These are phyloP conservation scores for Pleurotus giganteus DNA, from an alignment of 768 basidiomycete genomes.

Conservation along the genomic window DNA sequence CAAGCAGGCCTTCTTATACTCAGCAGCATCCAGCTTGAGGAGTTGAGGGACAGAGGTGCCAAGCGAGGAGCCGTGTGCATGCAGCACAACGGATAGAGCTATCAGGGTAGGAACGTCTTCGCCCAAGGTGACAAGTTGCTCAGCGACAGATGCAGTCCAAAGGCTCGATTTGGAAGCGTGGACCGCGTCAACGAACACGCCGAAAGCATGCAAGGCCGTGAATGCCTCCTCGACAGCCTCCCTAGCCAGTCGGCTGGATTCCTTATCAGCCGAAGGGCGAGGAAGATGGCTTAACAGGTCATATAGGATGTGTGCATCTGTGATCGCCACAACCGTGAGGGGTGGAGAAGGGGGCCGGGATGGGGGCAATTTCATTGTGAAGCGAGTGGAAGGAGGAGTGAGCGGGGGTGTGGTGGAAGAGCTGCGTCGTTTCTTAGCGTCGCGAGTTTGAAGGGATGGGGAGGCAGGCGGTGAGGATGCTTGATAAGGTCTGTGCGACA, in stretches of 20 bases:
- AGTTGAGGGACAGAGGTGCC: conserved; percentile 46
- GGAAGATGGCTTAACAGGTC: conserved; percentile 62
- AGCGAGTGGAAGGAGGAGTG: conserved; percentile 56
- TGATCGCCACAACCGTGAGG: conserved; percentile 39
- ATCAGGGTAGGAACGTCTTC: conserved; percentile 72
- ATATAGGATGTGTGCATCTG: conserved; percentile 62
- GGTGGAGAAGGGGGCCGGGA: conserved; percentile 68
- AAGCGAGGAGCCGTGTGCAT: conserved; percentile 35
- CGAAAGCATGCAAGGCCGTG: conserved; percentile 57
- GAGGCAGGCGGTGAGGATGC: conserved; percentile 38
- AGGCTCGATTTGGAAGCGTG: conserved; percentile 19
- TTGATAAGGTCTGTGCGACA: conserved; percentile 57
- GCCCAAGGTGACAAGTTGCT: conserved; percentile 52
- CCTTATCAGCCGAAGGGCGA: conserved; percentile 50
- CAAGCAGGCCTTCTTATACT: conserved; percentile 68
- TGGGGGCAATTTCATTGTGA: conserved; percentile 64
- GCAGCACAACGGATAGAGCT: conserved; percentile 66
- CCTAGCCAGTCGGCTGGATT: conserved; percentile 53
- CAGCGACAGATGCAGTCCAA: conserved; percentile 27
- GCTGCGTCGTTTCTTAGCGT: conserved; percentile 40
- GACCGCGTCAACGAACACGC: conserved; percentile 53
- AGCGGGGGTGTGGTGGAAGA: conserved; percentile 49
- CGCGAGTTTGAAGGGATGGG: conserved; percentile 29
- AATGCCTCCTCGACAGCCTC: conserved; percentile 84
- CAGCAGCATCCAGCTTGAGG: conserved; percentile 56